Evolutionary conservation across 768 basidiomycete genomes (phyloP).

Genomic region (Kwoniella pini): DNA sequence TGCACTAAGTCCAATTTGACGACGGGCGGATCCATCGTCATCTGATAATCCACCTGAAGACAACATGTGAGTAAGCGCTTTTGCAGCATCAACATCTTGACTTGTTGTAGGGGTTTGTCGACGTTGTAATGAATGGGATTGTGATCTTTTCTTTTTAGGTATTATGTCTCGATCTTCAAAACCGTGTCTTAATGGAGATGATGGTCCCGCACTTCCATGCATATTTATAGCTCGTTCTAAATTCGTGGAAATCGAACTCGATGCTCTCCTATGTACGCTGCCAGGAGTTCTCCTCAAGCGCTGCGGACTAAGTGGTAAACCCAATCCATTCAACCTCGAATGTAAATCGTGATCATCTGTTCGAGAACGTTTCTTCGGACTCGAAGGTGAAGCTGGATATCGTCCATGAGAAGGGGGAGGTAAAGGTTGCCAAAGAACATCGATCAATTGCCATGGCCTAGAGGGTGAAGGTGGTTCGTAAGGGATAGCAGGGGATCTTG

Average conservation of each 20-base stretch:
- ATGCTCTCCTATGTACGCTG: constrained; percentile 19
- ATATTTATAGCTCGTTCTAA: background rate
- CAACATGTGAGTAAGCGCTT: constrained; percentile 48
- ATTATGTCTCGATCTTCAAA: constrained; percentile 5
- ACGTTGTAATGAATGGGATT: constrained; percentile 35
- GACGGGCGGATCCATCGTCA: background rate
- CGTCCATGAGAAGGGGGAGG: constrained; percentile 38
- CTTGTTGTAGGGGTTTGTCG: constrained; percentile 25
- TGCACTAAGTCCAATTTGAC: background rate
- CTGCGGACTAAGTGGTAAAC: constrained; percentile 9
- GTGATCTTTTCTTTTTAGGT: constrained; percentile 38
- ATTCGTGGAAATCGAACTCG: constrained; percentile 9
- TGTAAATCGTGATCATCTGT: constrained; percentile 20
- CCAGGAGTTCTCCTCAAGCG: background rate
- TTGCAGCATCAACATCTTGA: constrained; percentile 50
- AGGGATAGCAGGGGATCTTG: constrained; percentile 20
- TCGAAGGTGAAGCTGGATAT: constrained; percentile 26
- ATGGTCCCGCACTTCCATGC: background rate
- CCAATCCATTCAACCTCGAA: constrained; percentile 8
- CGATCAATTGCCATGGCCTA: constrained; percentile 49
- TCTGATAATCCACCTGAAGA: constrained; percentile 22
- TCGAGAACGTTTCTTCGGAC: constrained; percentile 39
- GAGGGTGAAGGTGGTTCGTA: constrained; percentile 46
- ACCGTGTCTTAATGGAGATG: constrained; percentile 18
- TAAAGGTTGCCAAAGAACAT: constrained; percentile 49